phyloP scores from a whole-genome alignment of 75 land plant species.

The Chamaecyparis obtusa region DNA sequence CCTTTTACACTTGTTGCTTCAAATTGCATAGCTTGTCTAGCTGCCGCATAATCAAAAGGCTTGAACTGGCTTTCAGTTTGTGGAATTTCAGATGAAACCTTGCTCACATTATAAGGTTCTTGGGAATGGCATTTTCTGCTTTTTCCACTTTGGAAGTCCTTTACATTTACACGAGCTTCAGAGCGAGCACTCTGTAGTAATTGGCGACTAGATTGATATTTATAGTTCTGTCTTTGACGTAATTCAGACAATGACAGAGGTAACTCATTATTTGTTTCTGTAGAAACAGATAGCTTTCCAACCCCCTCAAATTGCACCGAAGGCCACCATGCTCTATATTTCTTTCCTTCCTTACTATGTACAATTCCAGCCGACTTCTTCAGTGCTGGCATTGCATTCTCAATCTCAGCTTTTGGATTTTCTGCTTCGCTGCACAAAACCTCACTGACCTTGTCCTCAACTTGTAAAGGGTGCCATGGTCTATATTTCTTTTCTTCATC shows the following conservation, averaged over 20 bases:
- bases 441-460: not conserved
- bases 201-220: not conserved
- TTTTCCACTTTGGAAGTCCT: not conserved
- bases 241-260: constrained; percentile 12
- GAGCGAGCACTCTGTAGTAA: not conserved
- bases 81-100: not conserved
- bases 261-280: not conserved
- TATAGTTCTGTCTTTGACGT: not conserved
- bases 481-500: constrained; percentile 5
- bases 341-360: constrained; percentile 3
- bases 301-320: not conserved
- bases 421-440: not conserved
- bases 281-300: not conserved
- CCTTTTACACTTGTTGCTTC: constrained; percentile 14
- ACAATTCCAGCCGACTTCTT: not conserved
- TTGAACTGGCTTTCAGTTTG: constrained; percentile 18
- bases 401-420: not conserved
- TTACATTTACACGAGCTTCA: not conserved
- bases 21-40: constrained; percentile 34
- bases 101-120: not conserved
- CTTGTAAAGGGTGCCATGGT: not conserved
- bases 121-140: not conserved
- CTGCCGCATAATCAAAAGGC: constrained; percentile 67
- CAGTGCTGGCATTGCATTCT: not conserved
- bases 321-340: constrained; percentile 14